phyloP scores from a whole-genome alignment of 345 rosid species.

The Rubroshorea leprosula region DNA sequence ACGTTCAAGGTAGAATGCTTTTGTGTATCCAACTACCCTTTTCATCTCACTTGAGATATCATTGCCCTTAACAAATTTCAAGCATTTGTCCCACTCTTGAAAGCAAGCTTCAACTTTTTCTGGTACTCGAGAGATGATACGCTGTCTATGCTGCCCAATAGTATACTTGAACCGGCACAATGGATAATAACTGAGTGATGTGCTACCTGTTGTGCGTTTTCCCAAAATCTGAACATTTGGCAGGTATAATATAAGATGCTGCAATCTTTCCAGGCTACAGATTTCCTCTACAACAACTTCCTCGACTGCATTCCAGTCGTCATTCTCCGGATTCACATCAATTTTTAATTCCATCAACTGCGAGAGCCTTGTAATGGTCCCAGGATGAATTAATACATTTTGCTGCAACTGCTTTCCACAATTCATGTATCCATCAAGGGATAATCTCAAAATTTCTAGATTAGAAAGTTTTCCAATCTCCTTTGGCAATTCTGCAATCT shows the following conservation, averaged over 20 bases:
- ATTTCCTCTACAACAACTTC: background rate
- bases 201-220: background rate
- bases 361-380: conserved; percentile 4
- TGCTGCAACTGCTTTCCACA: background rate
- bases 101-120: background rate
- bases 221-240: conserved; percentile 1
- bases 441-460: conserved; percentile 13
- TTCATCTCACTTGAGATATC: background rate
- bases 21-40: background rate
- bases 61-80: background rate
- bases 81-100: background rate
- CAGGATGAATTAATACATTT: conserved; percentile 3
- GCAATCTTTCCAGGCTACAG: background rate
- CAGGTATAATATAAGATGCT: conserved; percentile 9
- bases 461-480: background rate
- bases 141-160: background rate
- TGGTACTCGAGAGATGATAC: background rate
- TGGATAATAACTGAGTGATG: background rate
- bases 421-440: conserved; percentile 5
- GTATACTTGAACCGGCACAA: background rate
- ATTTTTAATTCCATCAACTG: conserved; percentile 5
- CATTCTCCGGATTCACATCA: conserved; percentile 10
- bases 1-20: background rate
- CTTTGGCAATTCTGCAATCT: conserved; percentile 11
- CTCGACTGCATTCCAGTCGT: conserved; percentile 11